Evolutionary conservation across 345 rosid genomes (phyloP).

Genomic region (Euphorbia tirucalli): DNA sequence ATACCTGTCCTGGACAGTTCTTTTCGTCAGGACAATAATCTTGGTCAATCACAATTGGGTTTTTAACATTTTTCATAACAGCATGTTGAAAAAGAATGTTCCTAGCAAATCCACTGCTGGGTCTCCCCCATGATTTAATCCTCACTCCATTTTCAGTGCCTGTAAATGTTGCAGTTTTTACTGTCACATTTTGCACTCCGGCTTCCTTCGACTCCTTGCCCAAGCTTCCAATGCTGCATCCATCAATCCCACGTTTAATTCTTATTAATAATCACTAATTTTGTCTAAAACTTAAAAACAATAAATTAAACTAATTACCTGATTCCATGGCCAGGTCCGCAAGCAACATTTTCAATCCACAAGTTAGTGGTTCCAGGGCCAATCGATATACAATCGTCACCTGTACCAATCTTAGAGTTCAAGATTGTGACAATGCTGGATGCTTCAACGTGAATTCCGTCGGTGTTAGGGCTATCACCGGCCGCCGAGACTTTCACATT

Average conservation of each 20-base stretch:
- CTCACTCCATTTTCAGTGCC: conserved; percentile 23
- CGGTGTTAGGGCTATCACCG: conserved; percentile 74
- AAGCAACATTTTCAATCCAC: conserved; percentile 52
- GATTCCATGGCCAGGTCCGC: conserved; percentile 85
- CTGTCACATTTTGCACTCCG: conserved; percentile 27
- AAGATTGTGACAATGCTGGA: conserved; percentile 52
- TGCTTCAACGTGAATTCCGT: conserved; percentile 64
- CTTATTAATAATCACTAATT: no score
- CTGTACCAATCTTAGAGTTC: conserved; percentile 65
- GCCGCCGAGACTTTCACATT: conserved; percentile 51
- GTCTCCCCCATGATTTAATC: conserved; percentile 25
- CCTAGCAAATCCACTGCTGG: conserved; percentile 22
- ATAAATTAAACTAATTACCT: conserved; percentile 25
- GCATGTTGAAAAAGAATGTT: conserved; percentile 17
- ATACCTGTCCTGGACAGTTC: conserved; percentile 21
- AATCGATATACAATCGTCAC: conserved; percentile 82
- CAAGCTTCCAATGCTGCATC: conserved; percentile 31
- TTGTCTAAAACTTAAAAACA: no score
- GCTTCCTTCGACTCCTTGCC: conserved; percentile 21
- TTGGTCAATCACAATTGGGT: conserved; percentile 24
- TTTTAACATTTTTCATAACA: conserved; percentile 20
- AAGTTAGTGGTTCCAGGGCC: conserved; percentile 63
- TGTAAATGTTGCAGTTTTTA: conserved; percentile 11
- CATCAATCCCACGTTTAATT: neutral
- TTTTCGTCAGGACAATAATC: conserved; percentile 14